Conservation (phyloP, 2,329 filamentous ascomycete species). For the Botrytis fragariae region DNA sequence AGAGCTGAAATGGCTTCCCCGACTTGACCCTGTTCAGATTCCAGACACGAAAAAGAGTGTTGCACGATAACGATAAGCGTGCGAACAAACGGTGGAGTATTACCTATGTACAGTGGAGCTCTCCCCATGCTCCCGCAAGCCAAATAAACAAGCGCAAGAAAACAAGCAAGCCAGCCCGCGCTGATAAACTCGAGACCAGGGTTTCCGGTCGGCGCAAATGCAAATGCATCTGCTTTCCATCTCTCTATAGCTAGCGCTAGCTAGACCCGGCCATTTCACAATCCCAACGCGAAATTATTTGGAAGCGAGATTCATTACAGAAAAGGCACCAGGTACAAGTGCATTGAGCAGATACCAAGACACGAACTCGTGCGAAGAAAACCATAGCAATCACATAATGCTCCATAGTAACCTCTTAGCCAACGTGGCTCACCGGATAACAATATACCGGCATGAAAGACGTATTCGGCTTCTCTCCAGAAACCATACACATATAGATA, state of each 20-base stretch:
- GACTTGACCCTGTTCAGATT: not conserved
- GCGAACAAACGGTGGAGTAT: not conserved
- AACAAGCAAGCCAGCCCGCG: not conserved
- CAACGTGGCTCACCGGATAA: not conserved
- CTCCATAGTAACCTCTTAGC: not conserved
- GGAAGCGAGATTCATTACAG: not conserved
- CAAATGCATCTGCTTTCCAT: not conserved
- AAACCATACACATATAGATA: not conserved
- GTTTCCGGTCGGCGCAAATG: not conserved
- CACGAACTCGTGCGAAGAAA: not conserved
- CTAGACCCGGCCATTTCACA: not conserved
- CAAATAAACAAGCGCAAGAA: not conserved
- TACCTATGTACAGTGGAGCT: not conserved
- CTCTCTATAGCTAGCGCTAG: not conserved
- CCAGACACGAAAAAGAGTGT: not conserved
- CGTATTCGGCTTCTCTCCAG: not conserved
- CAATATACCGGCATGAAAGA: not conserved
- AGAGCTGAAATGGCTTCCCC: not conserved
- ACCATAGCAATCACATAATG: not conserved
- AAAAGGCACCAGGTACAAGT: constrained; percentile 1
- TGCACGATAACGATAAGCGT: constrained; percentile 10
- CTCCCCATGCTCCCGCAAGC: not conserved
- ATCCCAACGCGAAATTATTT: not conserved
- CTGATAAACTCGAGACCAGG: not conserved
- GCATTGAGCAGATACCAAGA: not conserved